Conservation (phyloP, 2,329 filamentous ascomycete genomes). For the Trichoderma sp. region DNA sequence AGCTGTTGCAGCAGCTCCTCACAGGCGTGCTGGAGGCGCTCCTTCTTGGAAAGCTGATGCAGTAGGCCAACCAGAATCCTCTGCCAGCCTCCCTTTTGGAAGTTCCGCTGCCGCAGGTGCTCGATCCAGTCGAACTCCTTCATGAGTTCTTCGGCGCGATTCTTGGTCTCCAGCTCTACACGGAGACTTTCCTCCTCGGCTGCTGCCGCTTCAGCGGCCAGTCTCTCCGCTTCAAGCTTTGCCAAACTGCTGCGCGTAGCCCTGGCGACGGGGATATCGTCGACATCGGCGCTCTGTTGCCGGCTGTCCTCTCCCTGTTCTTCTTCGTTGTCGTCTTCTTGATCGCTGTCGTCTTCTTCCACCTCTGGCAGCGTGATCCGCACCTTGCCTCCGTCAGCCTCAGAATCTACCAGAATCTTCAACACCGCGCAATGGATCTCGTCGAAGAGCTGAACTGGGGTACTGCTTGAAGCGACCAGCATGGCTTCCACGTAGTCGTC, state of each 20-base stretch:
- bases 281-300: conserved; percentile 68
- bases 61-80: conserved; percentile 84
- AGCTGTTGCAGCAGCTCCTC: conserved; percentile 79
- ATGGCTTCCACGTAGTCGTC: conserved; percentile 94
- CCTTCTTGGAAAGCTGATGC: conserved; percentile 78
- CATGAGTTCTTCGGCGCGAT: conserved; percentile 77
- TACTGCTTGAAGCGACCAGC: conserved; percentile 71
- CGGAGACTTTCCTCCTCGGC: conserved; percentile 53
- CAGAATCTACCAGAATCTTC: conserved; percentile 78
- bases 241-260: conserved; percentile 85
- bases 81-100: conserved; percentile 88
- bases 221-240: conserved; percentile 72
- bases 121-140: conserved; percentile 81
- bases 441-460: conserved; percentile 80
- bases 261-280: conserved; percentile 66
- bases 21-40: conserved; percentile 69
- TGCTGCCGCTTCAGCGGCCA: conserved; percentile 62
- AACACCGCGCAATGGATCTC: conserved; percentile 91
- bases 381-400: conserved; percentile 75
- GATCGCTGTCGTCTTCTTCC: conserved; percentile 70
- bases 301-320: conserved; percentile 45
- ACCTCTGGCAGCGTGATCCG: conserved; percentile 77
- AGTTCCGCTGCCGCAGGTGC: conserved; percentile 78
- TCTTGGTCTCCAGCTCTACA: conserved; percentile 54
- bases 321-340: conserved; percentile 60